phyloP scores from a whole-genome alignment of 768 basidiomycete species.

The Collybiopsis luxurians region DNA sequence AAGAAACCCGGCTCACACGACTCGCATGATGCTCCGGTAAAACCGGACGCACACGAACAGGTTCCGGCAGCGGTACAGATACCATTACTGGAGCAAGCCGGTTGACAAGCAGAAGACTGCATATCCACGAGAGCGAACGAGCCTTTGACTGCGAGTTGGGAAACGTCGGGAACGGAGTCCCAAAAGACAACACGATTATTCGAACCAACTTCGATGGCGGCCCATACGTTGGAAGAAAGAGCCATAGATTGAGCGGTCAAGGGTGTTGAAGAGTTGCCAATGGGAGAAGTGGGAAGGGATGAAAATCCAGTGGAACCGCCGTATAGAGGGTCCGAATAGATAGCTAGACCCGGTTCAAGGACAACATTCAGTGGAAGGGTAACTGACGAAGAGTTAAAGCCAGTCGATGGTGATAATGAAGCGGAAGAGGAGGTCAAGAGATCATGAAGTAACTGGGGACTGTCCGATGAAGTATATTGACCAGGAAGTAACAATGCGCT shows the following conservation, averaged over 20 bases:
- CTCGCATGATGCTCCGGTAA: constrained; percentile 79
- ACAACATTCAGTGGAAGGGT: constrained; percentile 68
- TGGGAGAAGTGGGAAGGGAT: constrained; percentile 48
- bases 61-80: constrained; percentile 68
- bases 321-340: constrained; percentile 63
- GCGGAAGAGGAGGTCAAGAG: constrained; percentile 65
- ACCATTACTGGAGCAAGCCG: constrained; percentile 70
- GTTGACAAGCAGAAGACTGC: constrained; percentile 72
- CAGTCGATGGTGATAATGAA: constrained; percentile 53
- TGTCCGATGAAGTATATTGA: constrained; percentile 68
- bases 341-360: constrained; percentile 63
- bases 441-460: constrained; percentile 68
- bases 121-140: constrained; percentile 66
- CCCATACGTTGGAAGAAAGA: constrained; percentile 69
- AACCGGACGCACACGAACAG: constrained; percentile 72
- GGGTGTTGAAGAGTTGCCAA: constrained; percentile 45
- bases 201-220: constrained; percentile 54
- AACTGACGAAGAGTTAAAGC: constrained; percentile 60
- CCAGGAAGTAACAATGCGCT: constrained; percentile 70
- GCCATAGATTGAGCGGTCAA: constrained; percentile 60
- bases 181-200: constrained; percentile 67
- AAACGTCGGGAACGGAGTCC: constrained; percentile 74
- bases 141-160: constrained; percentile 58
- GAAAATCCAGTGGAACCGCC: constrained; percentile 64
- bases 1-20: constrained; percentile 73